Evolutionary conservation across 352 stramenopile species (phyloP).

Genomic region (Nothophytophthora sp.): DNA sequence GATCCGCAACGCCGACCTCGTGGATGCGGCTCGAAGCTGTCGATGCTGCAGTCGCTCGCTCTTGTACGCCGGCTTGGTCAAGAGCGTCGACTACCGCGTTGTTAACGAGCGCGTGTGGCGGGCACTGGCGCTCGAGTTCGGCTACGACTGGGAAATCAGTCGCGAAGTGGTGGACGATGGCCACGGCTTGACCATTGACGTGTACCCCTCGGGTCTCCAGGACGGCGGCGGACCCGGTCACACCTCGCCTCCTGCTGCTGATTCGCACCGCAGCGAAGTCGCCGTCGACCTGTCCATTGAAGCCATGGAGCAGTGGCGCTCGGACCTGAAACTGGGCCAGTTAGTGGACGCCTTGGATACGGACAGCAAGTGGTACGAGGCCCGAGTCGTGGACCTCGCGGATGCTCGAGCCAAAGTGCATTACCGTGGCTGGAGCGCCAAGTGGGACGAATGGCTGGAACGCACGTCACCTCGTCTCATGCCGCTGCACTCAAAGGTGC

Average conservation of each 20-base stretch:
- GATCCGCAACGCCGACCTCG: constrained; percentile 47
- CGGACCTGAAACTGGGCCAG: constrained; percentile 42
- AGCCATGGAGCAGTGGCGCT: constrained; percentile 50
- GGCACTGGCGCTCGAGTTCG: constrained; percentile 53
- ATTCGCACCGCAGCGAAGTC: constrained; percentile 1
- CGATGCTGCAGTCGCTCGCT: constrained; percentile 46
- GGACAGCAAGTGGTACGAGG: constrained; percentile 76
- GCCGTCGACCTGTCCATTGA: constrained; percentile 15
- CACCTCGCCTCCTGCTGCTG: constrained; percentile 1
- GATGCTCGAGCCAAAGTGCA: constrained; percentile 86
- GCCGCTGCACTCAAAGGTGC: constrained; percentile 88
- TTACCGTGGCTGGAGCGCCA: constrained; percentile 95
- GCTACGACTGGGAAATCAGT: constrained; percentile 64
- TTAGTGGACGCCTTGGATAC: constrained; percentile 71
- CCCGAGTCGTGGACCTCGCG: constrained; percentile 41
- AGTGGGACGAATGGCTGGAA: constrained; percentile 97
- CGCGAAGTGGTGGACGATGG: constrained; percentile 49
- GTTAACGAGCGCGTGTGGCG: constrained; percentile 74
- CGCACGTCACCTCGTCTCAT: constrained; percentile 89
- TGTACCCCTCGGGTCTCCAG: constrained; percentile 55
- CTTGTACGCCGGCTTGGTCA: constrained; percentile 43
- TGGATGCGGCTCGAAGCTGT: constrained; percentile 46
- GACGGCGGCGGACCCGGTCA: constrained; percentile 18
- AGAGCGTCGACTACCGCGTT: constrained; percentile 59
- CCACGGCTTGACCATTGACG: constrained; percentile 40